Base-by-base conservation (phyloP, 148 eudicot species). In the Bassia scoparia region DNA sequence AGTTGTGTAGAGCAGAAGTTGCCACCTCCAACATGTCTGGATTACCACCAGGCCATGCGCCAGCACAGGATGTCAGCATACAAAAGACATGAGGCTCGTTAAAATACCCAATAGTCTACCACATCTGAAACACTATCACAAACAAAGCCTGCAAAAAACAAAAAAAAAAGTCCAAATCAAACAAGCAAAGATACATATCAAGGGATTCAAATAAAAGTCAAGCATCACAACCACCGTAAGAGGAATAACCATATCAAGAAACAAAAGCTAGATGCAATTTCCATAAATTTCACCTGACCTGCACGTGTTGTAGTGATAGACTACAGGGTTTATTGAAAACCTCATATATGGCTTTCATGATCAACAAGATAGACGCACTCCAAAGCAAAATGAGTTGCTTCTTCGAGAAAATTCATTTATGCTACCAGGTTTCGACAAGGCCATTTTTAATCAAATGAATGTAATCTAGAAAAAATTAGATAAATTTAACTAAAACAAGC, bases 21-120 rank as follows among this genome's bases (percentile, higher is more conserved):
- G 97, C 99, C 71, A 63, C 87, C 85, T 95, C 99, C 77, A 95
- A 76, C 97, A 88, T 89, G 77, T 91, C 93, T 53, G 99, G 99
- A 83, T 95, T 82, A n/a, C 99, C 99, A 56, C 99, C 99, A 71
- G 99, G 99, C 99, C 99, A 95, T 80, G 99, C 84, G 62, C 99
- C 99, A 75, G 97, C 96, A 83, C 97, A 91, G 73, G 91, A 95
- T 49, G 99, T 95, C 74, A 95, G 81, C 96, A 95, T 78, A 77
- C 89, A 87, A 82, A 91, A 95, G 68, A 95, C 87, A 86, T 95
- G 99, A 70, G 99, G 99, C 86, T 95, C 99, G 75, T 95, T 95
- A 78, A 95, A 95, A 21, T 41, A 95, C 87, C 99, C 99, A 95
- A 76, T 91, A 95, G 82, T 95, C 97, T 13, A 95, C 99, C 61